These are phyloP conservation scores for Aureobasidium sp. DNA, from an alignment of 2,329 filamentous ascomycete species.

Conservation along the genomic window DNA sequence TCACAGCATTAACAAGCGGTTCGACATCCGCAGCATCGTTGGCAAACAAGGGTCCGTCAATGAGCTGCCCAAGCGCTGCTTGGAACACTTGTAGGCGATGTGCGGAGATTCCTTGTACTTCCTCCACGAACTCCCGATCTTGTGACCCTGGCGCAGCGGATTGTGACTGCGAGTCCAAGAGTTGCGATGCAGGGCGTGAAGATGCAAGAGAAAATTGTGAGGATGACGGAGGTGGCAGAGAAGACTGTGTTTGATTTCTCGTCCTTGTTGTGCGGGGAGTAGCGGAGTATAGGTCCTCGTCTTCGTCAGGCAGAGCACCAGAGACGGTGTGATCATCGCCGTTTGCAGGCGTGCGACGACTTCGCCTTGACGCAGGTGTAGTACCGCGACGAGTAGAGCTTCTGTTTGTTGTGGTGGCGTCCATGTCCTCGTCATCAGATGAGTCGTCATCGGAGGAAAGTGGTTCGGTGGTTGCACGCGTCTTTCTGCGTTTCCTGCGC, in stretches of 20 bases:
- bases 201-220: conserved; percentile 69
- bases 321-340: conserved; percentile 23
- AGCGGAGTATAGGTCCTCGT: conserved; percentile 49
- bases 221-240: conserved; percentile 33
- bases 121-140: conserved; percentile 26
- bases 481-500: conserved; percentile 75
- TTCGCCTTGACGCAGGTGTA: conserved; percentile 18
- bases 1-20: conserved; percentile 71
- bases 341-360: conserved; percentile 7
- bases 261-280: conserved; percentile 43
- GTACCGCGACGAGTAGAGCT: conserved; percentile 21
- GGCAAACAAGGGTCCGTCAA: conserved; percentile 75
- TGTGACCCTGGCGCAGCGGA: conserved; percentile 16
- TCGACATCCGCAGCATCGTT: conserved; percentile 76
- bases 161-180: conserved; percentile 46
- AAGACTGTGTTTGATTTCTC: conserved; percentile 26
- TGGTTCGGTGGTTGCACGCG: conserved; percentile 52
- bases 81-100: conserved; percentile 69
- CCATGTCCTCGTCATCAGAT: conserved; percentile 51
- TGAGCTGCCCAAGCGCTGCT: conserved; percentile 71
- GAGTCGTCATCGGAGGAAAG: conserved; percentile 52
- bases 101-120: conserved; percentile 45
- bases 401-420: conserved; percentile 42
- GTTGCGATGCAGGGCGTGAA: conserved; percentile 69
- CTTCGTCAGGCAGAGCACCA: conserved; percentile 40